These are phyloP conservation scores for Chrysoporthe deuterocubensis DNA, from an alignment of 2,329 filamentous ascomycete species.

Conservation along the genomic window DNA sequence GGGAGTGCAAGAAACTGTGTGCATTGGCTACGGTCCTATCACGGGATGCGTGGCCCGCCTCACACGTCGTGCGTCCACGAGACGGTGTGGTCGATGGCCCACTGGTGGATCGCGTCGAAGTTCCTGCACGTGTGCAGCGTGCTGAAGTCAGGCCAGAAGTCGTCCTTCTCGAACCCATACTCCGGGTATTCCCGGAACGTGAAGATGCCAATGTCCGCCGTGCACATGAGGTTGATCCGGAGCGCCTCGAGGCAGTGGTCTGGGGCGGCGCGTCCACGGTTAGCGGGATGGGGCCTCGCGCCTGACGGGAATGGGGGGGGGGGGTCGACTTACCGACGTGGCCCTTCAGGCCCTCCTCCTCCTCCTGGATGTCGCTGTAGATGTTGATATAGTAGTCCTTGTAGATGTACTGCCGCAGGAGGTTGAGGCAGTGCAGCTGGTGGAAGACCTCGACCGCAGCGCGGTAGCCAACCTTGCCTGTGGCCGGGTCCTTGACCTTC, in stretches of 20 bases:
- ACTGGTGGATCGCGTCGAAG: conserved; percentile 54
- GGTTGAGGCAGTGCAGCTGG: conserved; percentile 56
- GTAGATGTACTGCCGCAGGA: conserved; percentile 52
- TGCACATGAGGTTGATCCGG: conserved; percentile 57
- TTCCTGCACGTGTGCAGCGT: conserved; percentile 58
- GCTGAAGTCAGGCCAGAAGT: conserved; percentile 60
- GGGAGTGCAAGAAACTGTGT: too few species aligned
- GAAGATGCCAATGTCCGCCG: conserved; percentile 58
- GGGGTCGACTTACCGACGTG: conserved; percentile 42
- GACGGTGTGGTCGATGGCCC: conserved; percentile 57
- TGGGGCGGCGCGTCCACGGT: conserved; percentile 15
- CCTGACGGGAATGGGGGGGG: background rate
- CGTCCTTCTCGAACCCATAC: conserved; percentile 43
- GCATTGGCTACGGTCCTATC: background rate
- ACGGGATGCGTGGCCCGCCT: background rate
- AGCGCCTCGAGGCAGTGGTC: conserved; percentile 61
- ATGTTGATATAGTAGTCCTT: conserved; percentile 49
- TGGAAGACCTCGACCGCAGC: conserved; percentile 64
- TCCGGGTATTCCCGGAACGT: conserved; percentile 55
- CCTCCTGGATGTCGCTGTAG: conserved; percentile 34
- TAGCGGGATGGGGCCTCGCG: background rate
- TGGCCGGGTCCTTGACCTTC: conserved; percentile 58
- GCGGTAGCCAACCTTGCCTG: conserved; percentile 62
- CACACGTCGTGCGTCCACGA: conserved; percentile 40
- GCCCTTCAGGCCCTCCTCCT: conserved; percentile 46